These are phyloP conservation scores for Penicillium sp. DNA, from an alignment of 2,329 filamentous ascomycete genomes.

Conservation along the genomic window DNA sequence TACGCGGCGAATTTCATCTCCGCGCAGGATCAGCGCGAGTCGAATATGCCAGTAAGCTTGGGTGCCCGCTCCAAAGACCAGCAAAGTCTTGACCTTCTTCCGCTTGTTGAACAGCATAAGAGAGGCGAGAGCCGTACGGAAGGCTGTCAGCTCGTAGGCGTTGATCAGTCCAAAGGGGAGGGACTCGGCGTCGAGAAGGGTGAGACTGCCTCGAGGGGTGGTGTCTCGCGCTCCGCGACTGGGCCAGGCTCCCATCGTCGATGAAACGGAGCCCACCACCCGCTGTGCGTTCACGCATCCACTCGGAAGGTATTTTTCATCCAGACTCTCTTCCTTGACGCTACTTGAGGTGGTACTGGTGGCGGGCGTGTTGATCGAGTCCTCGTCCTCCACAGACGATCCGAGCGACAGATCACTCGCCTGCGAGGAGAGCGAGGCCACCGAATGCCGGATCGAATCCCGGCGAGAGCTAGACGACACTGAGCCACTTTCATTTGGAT, in stretches of 20 bases:
- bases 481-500: conserved; percentile 13
- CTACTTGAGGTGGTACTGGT: conserved; percentile 4
- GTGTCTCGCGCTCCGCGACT: conserved; percentile 35
- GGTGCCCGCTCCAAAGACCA: conserved; percentile 79
- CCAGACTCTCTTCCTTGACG: conserved; percentile 15
- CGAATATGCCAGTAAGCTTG: conserved; percentile 95
- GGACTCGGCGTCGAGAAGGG: conserved; percentile 53
- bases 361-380: conserved; percentile 15
- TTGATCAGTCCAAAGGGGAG: conserved; percentile 59
- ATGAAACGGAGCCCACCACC: conserved; percentile 16
- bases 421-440: conserved; percentile 32
- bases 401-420: conserved; percentile 31
- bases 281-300: conserved; percentile 29
- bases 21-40: conserved; percentile 64
- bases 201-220: conserved; percentile 53
- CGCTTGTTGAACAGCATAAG: conserved; percentile 61
- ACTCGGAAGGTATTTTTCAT: conserved; percentile 24
- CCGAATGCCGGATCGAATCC: conserved; percentile 23
- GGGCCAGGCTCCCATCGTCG: conserved; percentile 31
- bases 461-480: conserved; percentile 12
- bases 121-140: conserved; percentile 58
- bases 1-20: conserved; percentile 65
- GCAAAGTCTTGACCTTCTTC: conserved; percentile 64
- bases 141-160: conserved; percentile 62
- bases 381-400: conserved; percentile 28